Conservation (phyloP, 2,329 filamentous ascomycete genomes). For the Pseudogymnoascus sp. region DNA sequence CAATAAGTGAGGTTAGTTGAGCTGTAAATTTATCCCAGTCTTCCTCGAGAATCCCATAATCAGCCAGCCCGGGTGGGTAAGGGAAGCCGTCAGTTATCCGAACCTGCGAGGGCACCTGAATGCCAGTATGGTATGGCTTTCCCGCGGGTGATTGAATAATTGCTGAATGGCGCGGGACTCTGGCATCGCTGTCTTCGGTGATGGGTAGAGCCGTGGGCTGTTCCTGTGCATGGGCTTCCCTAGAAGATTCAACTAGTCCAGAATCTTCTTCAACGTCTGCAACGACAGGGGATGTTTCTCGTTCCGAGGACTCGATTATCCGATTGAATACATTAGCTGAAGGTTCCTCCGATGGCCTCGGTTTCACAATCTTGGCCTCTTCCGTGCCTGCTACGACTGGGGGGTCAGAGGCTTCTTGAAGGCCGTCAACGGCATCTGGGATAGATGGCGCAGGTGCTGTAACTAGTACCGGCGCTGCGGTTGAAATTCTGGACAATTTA, state of each 20-base stretch:
- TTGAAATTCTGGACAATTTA: background rate
- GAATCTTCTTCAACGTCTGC: background rate
- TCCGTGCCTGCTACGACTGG: background rate
- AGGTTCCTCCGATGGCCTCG: background rate
- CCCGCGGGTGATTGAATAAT: background rate
- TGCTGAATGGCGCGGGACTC: background rate
- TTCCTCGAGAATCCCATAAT: constrained; percentile 12
- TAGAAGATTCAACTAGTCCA: background rate
- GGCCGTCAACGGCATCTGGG: background rate
- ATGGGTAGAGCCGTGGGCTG: constrained; percentile 14
- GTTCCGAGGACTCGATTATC: background rate
- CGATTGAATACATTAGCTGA: background rate
- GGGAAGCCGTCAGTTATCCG: constrained; percentile 15
- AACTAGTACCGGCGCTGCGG: background rate
- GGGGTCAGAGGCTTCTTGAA: background rate
- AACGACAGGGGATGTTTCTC: background rate
- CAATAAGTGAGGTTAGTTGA: background rate
- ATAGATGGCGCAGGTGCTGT: background rate
- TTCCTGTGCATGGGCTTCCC: constrained; percentile 11
- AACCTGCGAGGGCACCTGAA: constrained; percentile 16
- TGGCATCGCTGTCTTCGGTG: background rate
- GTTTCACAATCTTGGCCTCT: background rate
- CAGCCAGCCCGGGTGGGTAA: constrained; percentile 14
- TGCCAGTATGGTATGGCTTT: constrained; percentile 4
- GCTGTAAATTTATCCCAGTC: constrained; percentile 14